These are phyloP conservation scores for Acanthamoeba royreba DNA, from an alignment of 208 protist genomes.

Conservation along the genomic window DNA sequence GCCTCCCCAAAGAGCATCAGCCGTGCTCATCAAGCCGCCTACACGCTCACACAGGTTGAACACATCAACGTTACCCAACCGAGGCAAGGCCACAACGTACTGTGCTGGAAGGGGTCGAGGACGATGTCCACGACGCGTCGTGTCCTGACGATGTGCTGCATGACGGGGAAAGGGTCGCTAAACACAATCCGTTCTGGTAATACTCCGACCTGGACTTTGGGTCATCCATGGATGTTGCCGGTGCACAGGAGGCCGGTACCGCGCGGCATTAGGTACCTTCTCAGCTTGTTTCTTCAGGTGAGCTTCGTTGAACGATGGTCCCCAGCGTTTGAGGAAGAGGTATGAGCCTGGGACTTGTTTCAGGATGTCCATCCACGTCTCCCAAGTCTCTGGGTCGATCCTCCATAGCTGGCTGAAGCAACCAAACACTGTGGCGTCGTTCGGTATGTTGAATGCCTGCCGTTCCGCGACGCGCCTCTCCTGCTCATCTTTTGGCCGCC, in stretches of 20 bases:
- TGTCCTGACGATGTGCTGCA: neutral
- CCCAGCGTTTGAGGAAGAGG: neutral
- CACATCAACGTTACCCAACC: neutral
- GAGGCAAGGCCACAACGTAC: neutral
- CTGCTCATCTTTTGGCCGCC: neutral
- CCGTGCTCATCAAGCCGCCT: neutral
- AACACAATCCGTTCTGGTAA: neutral
- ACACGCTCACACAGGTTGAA: neutral
- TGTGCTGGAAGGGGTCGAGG: neutral
- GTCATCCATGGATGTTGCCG: neutral
- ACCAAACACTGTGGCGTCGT: neutral
- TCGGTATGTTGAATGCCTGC: neutral
- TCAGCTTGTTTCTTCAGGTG: neutral
- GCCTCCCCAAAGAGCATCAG: neutral
- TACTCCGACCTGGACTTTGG: neutral
- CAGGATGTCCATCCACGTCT: neutral
- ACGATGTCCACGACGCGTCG: neutral
- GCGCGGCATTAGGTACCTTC: neutral
- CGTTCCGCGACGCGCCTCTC: neutral
- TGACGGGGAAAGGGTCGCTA: neutral
- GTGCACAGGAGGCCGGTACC: neutral
- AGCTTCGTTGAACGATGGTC: neutral
- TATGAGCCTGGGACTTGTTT: neutral
- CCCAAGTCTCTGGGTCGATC: neutral
- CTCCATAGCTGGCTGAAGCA: constrained; percentile 10